A percentile compares a stretch with the other conserved stretches of the same genome.
Evolutionary conservation across 169 alveolate species (phyloP).

Genomic region (Eimeria praecox): DNA sequence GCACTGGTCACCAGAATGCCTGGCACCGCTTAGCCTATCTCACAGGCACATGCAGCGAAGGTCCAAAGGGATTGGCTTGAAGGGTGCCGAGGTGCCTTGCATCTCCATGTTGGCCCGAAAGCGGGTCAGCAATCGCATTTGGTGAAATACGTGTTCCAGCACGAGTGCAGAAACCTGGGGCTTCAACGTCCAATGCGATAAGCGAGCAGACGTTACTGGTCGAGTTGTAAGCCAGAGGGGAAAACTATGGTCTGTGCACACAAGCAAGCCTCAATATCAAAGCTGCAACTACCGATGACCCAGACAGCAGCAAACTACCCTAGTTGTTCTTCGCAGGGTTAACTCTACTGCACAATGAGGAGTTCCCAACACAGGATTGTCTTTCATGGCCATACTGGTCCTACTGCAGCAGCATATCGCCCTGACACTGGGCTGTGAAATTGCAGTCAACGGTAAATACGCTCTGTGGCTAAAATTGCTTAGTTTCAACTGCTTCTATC

Average conservation of each 20-base stretch:
- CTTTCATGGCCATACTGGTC: neutral
- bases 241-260: neutral
- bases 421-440: neutral
- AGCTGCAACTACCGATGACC: neutral
- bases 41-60: neutral
- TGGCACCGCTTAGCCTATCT: neutral
- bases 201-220: neutral
- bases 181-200: neutral
- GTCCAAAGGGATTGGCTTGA: neutral
- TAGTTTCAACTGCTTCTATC: neutral
- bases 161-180: neutral
- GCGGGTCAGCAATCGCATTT: neutral
- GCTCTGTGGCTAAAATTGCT: neutral
- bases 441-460: neutral
- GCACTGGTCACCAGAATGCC: neutral
- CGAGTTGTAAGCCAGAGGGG: neutral
- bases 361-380: neutral
- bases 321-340: too few relatives aligned
- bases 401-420: neutral
- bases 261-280: neutral
- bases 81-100: neutral
- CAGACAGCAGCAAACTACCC: neutral
- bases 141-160: neutral
- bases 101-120: neutral
- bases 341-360: neutral